A percentile compares a stretch with the other conserved stretches of the same genome.
phyloP scores from a whole-genome alignment of 1,284 basidiomycete species.

The Dichomitus squalens region DNA sequence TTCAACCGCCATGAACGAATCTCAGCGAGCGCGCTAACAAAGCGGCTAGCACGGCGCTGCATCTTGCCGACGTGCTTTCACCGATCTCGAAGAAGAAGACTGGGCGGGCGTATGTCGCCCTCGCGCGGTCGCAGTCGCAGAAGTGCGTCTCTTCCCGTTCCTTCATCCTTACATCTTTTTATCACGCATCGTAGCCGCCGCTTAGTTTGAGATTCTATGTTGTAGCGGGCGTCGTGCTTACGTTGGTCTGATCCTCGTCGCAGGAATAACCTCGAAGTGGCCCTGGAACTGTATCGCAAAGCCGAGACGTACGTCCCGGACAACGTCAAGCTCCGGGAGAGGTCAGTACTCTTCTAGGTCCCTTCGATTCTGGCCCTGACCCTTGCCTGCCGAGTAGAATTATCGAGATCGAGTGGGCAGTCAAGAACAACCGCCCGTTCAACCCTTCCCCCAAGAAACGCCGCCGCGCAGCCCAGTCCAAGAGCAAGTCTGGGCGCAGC shows the following conservation, averaged over 20 bases:
- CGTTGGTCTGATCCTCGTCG: not conserved
- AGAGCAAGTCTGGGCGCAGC: slow-evolving; percentile 17
- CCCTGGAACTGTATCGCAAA: slow-evolving; percentile 74
- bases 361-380: slow-evolving; percentile 51
- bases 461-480: slow-evolving; percentile 36
- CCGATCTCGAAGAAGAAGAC: slow-evolving; percentile 75
- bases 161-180: not conserved
- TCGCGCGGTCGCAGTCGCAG: slow-evolving; percentile 75
- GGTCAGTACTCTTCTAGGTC: slow-evolving; percentile 63
- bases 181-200: no score
- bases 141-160: slow-evolving; percentile 48
- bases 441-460: slow-evolving; percentile 64
- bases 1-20: slow-evolving; percentile 8
- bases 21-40: slow-evolving; percentile 59
- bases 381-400: slow-evolving; percentile 47
- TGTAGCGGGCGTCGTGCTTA: not conserved
- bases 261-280: slow-evolving; percentile 72
- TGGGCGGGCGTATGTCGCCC: slow-evolving; percentile 72
- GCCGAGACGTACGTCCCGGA: slow-evolving; percentile 78
- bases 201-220: not conserved
- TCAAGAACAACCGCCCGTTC: slow-evolving; percentile 60
- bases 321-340: slow-evolving; percentile 78
- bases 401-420: slow-evolving; percentile 73
- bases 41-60: slow-evolving; percentile 60
- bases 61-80: slow-evolving; percentile 62